A percentile compares a stretch with the other conserved stretches of the same genome.
Evolutionary conservation across 345 rosid species (phyloP).

Genomic region (Camelina laxa): DNA sequence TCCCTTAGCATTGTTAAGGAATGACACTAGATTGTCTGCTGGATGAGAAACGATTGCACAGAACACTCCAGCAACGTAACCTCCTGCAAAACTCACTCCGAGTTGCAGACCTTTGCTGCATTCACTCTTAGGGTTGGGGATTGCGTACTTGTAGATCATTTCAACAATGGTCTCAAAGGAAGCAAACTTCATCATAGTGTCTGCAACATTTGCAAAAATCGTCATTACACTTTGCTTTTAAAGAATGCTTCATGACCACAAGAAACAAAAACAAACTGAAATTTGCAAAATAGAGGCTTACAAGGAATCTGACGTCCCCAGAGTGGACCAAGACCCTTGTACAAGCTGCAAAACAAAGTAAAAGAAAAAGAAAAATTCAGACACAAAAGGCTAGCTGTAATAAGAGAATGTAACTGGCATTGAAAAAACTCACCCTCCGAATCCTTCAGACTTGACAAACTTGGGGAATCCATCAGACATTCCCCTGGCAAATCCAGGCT

Average conservation of each 20-base stretch:
- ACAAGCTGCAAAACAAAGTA: conserved; percentile 65
- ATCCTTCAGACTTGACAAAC: conserved; percentile 88
- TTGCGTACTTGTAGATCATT: conserved; percentile 79
- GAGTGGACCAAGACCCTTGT: conserved; percentile 93
- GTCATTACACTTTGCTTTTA: background rate
- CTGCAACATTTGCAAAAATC: conserved; percentile 50
- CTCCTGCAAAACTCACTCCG: conserved; percentile 93
- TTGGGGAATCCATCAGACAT: conserved; percentile 93
- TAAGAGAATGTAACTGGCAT: background rate
- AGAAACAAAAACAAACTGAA: background rate
- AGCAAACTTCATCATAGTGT: conserved; percentile 99
- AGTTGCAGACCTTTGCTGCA: conserved; percentile 91
- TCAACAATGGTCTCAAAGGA: conserved; percentile 94
- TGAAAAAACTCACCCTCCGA: conserved; percentile 68
- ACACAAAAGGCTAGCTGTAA: background rate
- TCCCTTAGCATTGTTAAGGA: conserved; percentile 97
- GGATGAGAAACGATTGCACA: conserved; percentile 94
- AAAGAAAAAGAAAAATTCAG: background rate
- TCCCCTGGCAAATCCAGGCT: conserved; percentile 99
- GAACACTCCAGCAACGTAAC: conserved; percentile 89
- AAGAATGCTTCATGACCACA: background rate
- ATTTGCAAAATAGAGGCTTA: conserved; percentile 45
- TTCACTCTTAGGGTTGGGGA: conserved; percentile 82
- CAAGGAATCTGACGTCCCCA: conserved; percentile 99
- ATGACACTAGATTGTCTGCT: conserved; percentile 94